Evolutionary conservation across 1,284 basidiomycete species (phyloP), one percentile per base, ranked within the genome.

Genomic region (Agaricales sp.): DNA sequence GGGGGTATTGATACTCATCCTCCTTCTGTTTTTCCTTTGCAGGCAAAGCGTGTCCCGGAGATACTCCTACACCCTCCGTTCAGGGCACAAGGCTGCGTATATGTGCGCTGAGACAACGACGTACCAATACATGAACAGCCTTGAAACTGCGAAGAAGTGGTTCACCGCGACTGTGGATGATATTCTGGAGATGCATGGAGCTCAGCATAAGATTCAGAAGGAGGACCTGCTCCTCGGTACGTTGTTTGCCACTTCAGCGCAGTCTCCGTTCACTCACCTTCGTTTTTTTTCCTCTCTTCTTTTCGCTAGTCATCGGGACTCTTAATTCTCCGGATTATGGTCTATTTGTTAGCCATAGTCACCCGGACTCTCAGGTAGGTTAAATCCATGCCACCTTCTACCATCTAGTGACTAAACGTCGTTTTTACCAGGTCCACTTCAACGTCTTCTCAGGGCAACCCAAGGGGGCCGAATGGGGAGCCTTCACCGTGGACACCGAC

Each of bases 191-290:
- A 62, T 74, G 3, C 87, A 74, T 57, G 75, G 73, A 1, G 58
- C 63, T 1, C 62, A 67, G 30, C 78, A 84, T 60, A 67, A 66
- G 4, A 73, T 87, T 45, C 72, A 71, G 50, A 79, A 73, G 55
- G 84, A 90, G 58, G 87, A 90, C 55, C 58, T 90, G 30, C 77
- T 76, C 52, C 63, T 89, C 0, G 76, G 87, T 83, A 57, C 53
- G 77, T 65, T 13, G 25, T 4, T 35, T 20, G 47, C 22, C n/a
- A n/a, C n/a, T n/a, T n/a, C n/a, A n/a, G n/a, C n/a, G n/a, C n/a
- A n/a, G n/a, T n/a, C n/a, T n/a, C n/a, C n/a, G n/a, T n/a, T n/a
- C n/a, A n/a, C n/a, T n/a, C n/a, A n/a, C n/a, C n/a, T n/a, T n/a
- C n/a, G n/a, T n/a, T n/a, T n/a, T n/a, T n/a, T n/a, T n/a, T 38